phyloP scores from a whole-genome alignment of 768 basidiomycete species.

The Coprinellus aureogranulatus region DNA sequence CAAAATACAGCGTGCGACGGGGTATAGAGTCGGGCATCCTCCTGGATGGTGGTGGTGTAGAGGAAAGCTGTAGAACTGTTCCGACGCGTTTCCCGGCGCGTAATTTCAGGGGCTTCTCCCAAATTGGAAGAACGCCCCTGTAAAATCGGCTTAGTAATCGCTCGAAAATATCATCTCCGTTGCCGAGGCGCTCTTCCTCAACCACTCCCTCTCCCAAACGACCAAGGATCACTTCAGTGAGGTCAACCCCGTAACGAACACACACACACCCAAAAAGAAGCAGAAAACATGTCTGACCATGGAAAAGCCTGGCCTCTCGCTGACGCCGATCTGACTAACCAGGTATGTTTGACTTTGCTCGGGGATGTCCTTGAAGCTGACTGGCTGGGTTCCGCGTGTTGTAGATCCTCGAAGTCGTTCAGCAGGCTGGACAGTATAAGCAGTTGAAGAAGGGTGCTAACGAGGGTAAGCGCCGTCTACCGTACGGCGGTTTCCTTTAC shows the following conservation, averaged over 20 bases:
- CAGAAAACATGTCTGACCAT: constrained; percentile 54
- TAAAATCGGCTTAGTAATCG: background rate
- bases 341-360: constrained; percentile 50
- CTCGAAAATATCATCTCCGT: background rate
- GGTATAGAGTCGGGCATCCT: background rate
- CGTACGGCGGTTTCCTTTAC: background rate
- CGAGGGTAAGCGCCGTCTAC: constrained; percentile 60
- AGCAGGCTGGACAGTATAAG: constrained; percentile 96
- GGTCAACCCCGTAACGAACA: constrained; percentile 47
- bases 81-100: background rate
- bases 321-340: constrained; percentile 83
- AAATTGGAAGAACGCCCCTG: background rate
- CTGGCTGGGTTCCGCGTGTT: background rate
- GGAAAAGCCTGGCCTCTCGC: constrained; percentile 90
- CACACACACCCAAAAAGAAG: constrained; percentile 6
- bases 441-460: constrained; percentile 99
- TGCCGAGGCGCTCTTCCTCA: background rate
- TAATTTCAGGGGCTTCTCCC: background rate
- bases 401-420: constrained; percentile 92
- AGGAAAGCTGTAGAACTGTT: background rate
- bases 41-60: background rate
- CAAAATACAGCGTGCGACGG: constrained; percentile 37
- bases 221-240: constrained; percentile 90
- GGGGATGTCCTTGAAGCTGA: no score
- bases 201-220: constrained; percentile 24